Conservation (phyloP, 2,329 filamentous ascomycete species). For the Didymella pomorum region DNA sequence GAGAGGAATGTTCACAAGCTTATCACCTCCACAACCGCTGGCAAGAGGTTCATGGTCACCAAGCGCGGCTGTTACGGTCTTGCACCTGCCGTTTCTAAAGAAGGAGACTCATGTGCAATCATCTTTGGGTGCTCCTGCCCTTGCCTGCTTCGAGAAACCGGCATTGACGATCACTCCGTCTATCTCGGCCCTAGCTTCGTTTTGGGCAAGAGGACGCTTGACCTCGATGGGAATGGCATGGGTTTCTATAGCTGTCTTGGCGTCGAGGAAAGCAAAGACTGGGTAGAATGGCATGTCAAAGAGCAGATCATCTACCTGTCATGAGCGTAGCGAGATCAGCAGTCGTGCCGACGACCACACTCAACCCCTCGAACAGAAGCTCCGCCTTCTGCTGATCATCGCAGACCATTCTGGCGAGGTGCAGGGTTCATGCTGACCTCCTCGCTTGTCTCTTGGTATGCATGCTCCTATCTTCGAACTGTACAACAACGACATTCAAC, state of each 20-base stretch:
- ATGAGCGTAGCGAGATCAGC: neutral
- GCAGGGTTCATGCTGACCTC: no score
- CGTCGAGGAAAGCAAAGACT: conserved; percentile 21
- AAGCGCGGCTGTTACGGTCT: conserved; percentile 16
- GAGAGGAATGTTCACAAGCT: conserved; percentile 3
- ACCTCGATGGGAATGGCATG: conserved; percentile 1
- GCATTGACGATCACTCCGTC: neutral
- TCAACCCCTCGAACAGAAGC: no score
- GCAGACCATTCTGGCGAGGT: no score
- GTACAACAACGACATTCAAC: no score
- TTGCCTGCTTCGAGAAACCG: conserved; percentile 7
- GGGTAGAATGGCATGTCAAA: conserved; percentile 19
- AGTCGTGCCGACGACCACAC: no score
- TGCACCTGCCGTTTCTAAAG: conserved; percentile 5
- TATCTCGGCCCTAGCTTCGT: conserved; percentile 2
- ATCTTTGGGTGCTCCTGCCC: conserved; percentile 19
- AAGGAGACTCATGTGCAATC: conserved; percentile 16
- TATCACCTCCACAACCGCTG: conserved; percentile 10
- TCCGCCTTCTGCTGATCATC: no score
- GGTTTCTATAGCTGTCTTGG: conserved; percentile 18
- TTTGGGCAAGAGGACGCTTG: neutral
- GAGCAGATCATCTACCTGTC: conserved; percentile 21
- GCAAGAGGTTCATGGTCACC: conserved; percentile 15
- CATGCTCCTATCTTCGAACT: no score
- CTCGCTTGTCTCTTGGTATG: no score